Percentiles rank a stretch among this genome's conserved stretches.
Evolutionary conservation across 1,284 basidiomycete genomes (phyloP).

Genomic region (Ceratobasidium papillatum): DNA sequence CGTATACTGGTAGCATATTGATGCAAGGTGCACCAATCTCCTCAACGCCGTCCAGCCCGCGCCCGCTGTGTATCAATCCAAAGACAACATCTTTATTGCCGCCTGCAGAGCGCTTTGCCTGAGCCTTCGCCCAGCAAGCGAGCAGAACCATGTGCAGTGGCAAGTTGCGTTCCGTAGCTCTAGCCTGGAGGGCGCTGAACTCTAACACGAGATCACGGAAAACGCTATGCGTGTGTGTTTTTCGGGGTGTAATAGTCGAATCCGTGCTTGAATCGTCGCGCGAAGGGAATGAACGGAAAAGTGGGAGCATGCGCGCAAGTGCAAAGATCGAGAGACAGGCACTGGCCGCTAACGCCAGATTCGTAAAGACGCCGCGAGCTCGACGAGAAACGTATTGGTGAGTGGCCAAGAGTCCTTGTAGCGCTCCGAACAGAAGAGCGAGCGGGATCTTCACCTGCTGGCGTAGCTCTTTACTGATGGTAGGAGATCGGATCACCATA

Average conservation of each 20-base stretch:
- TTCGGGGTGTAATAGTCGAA: conserved; percentile 48
- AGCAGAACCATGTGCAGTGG: conserved; percentile 56
- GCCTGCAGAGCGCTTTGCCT: conserved; percentile 52
- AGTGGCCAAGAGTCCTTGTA: not conserved
- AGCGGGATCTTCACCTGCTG: not conserved
- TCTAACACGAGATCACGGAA: conserved; percentile 50
- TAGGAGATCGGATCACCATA: not conserved
- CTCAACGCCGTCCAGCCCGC: conserved; percentile 53
- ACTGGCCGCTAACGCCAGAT: not conserved
- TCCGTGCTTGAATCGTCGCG: not conserved
- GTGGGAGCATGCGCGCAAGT: not conserved
- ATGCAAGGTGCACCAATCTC: conserved; percentile 58
- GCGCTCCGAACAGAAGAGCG: not conserved
- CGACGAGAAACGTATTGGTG: not conserved
- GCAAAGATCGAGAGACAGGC: not conserved
- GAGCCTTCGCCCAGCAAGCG: conserved; percentile 59
- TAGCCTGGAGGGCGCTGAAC: conserved; percentile 6
- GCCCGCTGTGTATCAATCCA: conserved; percentile 60
- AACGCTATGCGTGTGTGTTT: conserved; percentile 49
- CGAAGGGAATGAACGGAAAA: not conserved
- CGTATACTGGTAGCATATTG: conserved; percentile 59
- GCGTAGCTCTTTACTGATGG: not conserved
- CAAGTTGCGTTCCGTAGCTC: conserved; percentile 3
- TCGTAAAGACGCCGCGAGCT: not conserved
- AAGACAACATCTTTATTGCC: conserved; percentile 52